Percentiles rank a stretch among this genome's conserved stretches.
Conservation (phyloP, 768 basidiomycete species). For the Lactarius vividus region DNA sequence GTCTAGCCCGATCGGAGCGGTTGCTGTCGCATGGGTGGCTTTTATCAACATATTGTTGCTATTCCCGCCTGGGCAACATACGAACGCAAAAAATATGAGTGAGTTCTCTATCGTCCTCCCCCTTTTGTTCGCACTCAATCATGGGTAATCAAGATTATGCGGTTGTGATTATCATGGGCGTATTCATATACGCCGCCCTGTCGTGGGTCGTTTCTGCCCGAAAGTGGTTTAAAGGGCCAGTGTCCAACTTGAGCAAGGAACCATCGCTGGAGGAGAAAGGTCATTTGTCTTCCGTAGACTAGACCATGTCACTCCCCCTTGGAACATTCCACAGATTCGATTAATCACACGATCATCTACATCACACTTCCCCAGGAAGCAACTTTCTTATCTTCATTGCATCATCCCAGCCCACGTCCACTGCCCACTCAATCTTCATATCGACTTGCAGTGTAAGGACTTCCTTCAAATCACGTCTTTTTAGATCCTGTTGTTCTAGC, state of each 20-base stretch:
- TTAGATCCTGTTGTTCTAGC: slow-evolving; percentile 39
- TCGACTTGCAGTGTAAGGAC: slow-evolving; percentile 52
- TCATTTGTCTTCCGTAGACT: not conserved
- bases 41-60: slow-evolving; percentile 60
- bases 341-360: slow-evolving; percentile 27
- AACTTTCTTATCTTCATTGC: slow-evolving; percentile 41
- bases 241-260: slow-evolving; percentile 39
- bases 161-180: slow-evolving; percentile 60
- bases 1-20: slow-evolving; percentile 54
- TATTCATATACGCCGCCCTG: slow-evolving; percentile 60
- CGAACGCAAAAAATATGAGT: slow-evolving; percentile 24
- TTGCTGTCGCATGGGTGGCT: slow-evolving; percentile 64
- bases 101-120: slow-evolving; percentile 10
- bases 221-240: slow-evolving; percentile 70
- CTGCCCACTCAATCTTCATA: slow-evolving; percentile 51
- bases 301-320: not conserved
- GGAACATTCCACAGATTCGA: not conserved
- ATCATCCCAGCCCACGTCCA: slow-evolving; percentile 53
- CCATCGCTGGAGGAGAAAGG: slow-evolving; percentile 14
- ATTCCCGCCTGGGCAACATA: slow-evolving; percentile 36
- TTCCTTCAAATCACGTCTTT: slow-evolving; percentile 30
- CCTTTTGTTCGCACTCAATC: not conserved
- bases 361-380: slow-evolving; percentile 33
- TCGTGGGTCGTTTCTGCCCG: slow-evolving; percentile 67
- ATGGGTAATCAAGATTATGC: slow-evolving; percentile 52